A percentile compares a stretch with the other conserved stretches of the same genome.
phyloP scores from a whole-genome alignment of 768 basidiomycete genomes.

The Pleurotus eryngii region DNA sequence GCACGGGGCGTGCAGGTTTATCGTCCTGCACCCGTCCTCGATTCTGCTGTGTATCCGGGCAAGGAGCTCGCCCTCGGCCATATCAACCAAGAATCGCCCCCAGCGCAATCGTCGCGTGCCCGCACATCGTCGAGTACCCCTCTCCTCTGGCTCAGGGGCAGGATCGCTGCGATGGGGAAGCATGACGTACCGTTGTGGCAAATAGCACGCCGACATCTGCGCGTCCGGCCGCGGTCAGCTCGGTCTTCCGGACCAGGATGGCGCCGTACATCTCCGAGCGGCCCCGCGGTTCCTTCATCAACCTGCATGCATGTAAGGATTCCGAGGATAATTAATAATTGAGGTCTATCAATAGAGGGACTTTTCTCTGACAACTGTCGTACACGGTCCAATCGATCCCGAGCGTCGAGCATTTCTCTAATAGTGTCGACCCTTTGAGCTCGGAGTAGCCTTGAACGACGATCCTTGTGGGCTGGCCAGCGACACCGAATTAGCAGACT shows the following conservation, averaged over 20 bases:
- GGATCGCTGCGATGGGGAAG: no score
- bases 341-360: no score
- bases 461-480: slow-evolving; percentile 34
- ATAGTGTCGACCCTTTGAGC: slow-evolving; percentile 28
- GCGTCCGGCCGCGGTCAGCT: slow-evolving; percentile 25
- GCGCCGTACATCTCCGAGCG: slow-evolving; percentile 40
- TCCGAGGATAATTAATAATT: no score
- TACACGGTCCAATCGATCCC: slow-evolving; percentile 15
- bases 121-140: slow-evolving; percentile 42
- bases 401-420: slow-evolving; percentile 32
- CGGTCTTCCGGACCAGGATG: slow-evolving; percentile 32
- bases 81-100: slow-evolving; percentile 38
- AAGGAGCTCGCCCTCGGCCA: slow-evolving; percentile 27
- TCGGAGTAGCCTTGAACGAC: slow-evolving; percentile 29
- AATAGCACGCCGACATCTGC: slow-evolving; percentile 39
- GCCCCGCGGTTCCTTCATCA: slow-evolving; percentile 37
- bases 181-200: slow-evolving; percentile 34
- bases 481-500: not conserved
- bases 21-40: slow-evolving; percentile 12
- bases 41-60: slow-evolving; percentile 18
- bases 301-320: slow-evolving; percentile 10
- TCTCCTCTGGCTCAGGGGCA: slow-evolving; percentile 15
- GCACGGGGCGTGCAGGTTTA: slow-evolving; percentile 37
- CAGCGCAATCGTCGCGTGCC: slow-evolving; percentile 37
- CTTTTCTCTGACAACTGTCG: no score